Base-by-base conservation (phyloP, 2,329 filamentous ascomycete species). In the Cylindrodendrum hubeiense region DNA sequence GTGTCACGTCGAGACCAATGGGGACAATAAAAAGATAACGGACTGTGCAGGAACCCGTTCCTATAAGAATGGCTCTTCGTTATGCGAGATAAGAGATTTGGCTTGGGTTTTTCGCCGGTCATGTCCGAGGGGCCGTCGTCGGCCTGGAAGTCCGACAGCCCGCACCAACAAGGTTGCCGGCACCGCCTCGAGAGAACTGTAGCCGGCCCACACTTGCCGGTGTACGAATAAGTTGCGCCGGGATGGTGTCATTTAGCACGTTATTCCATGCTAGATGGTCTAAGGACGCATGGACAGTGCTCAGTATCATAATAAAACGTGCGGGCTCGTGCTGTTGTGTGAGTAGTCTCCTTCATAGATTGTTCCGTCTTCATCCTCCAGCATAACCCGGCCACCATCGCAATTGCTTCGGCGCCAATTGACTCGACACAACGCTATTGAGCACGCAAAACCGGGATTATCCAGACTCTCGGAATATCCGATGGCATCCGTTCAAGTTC, bases 231-330 rank as follows among this genome's bases (percentile, higher is more conserved):
- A 66, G 67, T 62, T 63, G 57, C 53, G 33, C 63, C 62, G 59
- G 63, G 71, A 75, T 75, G 73, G 73, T 75, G 73, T 73, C 70
- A 75, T 75, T 71, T 54, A 75, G 73, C 73, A 73, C 71, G 72
- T 75, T 75, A 75, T 75, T 63, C 57, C 52, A 66, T 63, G 68
- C 71, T 73, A 67, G 58, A 74, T 73, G 66, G 73, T 62, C 72
- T 72, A 72, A 70, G 51, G 67, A 49, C 26, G 21, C 33, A 47
- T 53, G 58, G 52, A 54, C 17, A 54, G 28, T 46, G 59, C 43
- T 56, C 24, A 43, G 61, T 49, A 56, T 53, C 26, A 59, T 51
- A 44, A 72, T 74, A 74, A 74, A 74, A 73, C 54, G 64, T 33
- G 53, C 47, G 49, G 66, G 56, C 46, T 37, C 65, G 68, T 66